These are phyloP conservation scores for Microdochium trichocladiopsis DNA, from an alignment of 2,329 filamentous ascomycete genomes.

Conservation along the genomic window DNA sequence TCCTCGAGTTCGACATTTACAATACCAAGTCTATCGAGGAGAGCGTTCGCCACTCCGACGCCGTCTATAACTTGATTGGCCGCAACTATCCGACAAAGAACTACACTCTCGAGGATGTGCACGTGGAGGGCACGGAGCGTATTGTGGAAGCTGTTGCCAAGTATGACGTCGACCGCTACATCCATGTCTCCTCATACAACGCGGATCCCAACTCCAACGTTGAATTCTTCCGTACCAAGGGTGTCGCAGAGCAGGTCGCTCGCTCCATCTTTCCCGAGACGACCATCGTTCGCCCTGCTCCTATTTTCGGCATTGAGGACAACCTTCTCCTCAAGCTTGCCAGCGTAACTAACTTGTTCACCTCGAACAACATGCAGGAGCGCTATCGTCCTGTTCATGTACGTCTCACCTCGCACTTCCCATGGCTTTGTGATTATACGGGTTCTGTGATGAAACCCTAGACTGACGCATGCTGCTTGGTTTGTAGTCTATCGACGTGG, in stretches of 20 bases:
- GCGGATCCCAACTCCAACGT: constrained; percentile 73
- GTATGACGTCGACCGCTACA: constrained; percentile 94
- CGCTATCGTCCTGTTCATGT: constrained; percentile 88
- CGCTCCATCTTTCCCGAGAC: constrained; percentile 92
- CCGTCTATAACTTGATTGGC: constrained; percentile 94
- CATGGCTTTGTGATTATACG: background rate
- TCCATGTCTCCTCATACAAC: constrained; percentile 95
- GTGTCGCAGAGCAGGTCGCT: constrained; percentile 72
- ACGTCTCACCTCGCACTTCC: constrained; percentile 19
- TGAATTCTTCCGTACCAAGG: constrained; percentile 92
- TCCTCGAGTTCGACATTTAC: constrained; percentile 89
- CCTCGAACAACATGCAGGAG: constrained; percentile 89
- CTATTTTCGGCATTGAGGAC: constrained; percentile 93
- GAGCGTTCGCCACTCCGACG: constrained; percentile 91
- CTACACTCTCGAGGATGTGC: constrained; percentile 86
- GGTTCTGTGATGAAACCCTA: too few relatives aligned
- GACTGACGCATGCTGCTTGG: too few relatives aligned
- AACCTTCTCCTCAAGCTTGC: constrained; percentile 83
- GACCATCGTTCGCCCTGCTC: constrained; percentile 89
- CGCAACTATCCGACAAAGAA: constrained; percentile 98
- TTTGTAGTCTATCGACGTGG: constrained; percentile 75
- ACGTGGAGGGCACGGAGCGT: constrained; percentile 85
- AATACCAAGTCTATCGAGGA: constrained; percentile 96
- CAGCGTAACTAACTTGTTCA: constrained; percentile 72
- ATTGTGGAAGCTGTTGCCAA: constrained; percentile 94